Evolutionary conservation across 352 stramenopile genomes (phyloP), one percentile per base, ranked within the genome.

Genomic region (Pythium phragmitis): DNA sequence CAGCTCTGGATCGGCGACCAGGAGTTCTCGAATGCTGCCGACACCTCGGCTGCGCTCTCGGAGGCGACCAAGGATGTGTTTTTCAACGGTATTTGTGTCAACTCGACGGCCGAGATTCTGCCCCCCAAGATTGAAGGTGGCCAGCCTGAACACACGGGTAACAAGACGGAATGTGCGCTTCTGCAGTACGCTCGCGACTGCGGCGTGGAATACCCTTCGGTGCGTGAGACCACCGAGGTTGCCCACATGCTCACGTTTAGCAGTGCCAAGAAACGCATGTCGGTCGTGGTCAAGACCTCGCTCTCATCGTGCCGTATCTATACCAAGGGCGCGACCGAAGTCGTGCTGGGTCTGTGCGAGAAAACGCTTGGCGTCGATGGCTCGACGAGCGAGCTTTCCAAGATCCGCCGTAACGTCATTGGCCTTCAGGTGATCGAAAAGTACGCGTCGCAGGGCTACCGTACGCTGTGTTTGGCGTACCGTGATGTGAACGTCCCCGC

Each of bases 391-490:
- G 85, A 97, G 49, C 79, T 97, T 1, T 46, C 39, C 12, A 46
- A 17, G 13, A 46, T 46, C 39, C 39, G 39, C 11, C 39, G 39
- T 30, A 82, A 89, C 52, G 55, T 45, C 2, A 73, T 87, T 39
- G 93, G 94, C 60, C 73, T 75, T 3, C 71, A 79, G 51, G 95
- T 96, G 89, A 88, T 88, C 0, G 80, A 96, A 19, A 91, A 89
- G 67, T 93, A 84, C 55, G 89, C 88, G 3, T 86, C 85, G 78
- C 70, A 4, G 87, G 85, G 2, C 71, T 97, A 3, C 85, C 4
- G 91, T n/a, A 97, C 89, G 5, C 85, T 97, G 17, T 96, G 88
- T 62, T 63, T 97, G 36, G 84, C 86, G 1, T 82, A 96, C 67
- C 79, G 80, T 30, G 89, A 97, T 65, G 76, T 94, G 34, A 75